Percentiles rank a stretch among this genome's conserved stretches.
Conservation (phyloP, 352 stramenopile species). For the Phytophthora uliginosa region DNA sequence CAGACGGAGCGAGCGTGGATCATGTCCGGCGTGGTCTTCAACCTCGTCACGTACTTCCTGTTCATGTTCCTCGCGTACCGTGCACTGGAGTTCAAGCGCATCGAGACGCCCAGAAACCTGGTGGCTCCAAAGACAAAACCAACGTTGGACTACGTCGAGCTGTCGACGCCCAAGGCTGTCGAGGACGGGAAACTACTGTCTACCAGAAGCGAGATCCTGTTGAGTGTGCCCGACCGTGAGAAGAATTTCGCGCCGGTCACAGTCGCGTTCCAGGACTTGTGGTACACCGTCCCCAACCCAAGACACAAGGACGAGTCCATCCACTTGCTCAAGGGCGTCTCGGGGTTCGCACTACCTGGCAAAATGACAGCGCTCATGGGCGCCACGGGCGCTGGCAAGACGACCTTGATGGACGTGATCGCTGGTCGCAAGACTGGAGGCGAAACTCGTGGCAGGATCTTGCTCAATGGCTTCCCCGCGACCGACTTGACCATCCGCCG, state of each 20-base stretch:
- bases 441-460: slow-evolving; percentile 60
- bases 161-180: slow-evolving; percentile 28
- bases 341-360: slow-evolving; percentile 56
- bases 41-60: slow-evolving; percentile 45
- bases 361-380: slow-evolving; percentile 77
- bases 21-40: slow-evolving; percentile 42
- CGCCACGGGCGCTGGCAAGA: slow-evolving; percentile 84
- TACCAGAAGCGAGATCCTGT: not conserved
- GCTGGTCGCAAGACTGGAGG: slow-evolving; percentile 90
- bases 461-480: slow-evolving; percentile 50
- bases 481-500: slow-evolving; percentile 48
- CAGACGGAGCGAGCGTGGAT: slow-evolving; percentile 47
- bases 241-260: slow-evolving; percentile 45
- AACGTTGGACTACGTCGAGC: slow-evolving; percentile 16
- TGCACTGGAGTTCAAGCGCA: slow-evolving; percentile 43
- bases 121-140: slow-evolving; percentile 23
- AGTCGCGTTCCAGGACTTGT: slow-evolving; percentile 49
- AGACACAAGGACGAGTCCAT: slow-evolving; percentile 40
- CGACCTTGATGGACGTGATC: slow-evolving; percentile 94
- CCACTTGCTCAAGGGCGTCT: slow-evolving; percentile 82
- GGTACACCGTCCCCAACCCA: slow-evolving; percentile 51
- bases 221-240: slow-evolving; percentile 14
- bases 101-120: slow-evolving; percentile 37
- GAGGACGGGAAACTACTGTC: slow-evolving; percentile 4
- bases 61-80: slow-evolving; percentile 48